phyloP scores from a whole-genome alignment of 192 early-diverging fungal species.

The Coemansia sp. region DNA sequence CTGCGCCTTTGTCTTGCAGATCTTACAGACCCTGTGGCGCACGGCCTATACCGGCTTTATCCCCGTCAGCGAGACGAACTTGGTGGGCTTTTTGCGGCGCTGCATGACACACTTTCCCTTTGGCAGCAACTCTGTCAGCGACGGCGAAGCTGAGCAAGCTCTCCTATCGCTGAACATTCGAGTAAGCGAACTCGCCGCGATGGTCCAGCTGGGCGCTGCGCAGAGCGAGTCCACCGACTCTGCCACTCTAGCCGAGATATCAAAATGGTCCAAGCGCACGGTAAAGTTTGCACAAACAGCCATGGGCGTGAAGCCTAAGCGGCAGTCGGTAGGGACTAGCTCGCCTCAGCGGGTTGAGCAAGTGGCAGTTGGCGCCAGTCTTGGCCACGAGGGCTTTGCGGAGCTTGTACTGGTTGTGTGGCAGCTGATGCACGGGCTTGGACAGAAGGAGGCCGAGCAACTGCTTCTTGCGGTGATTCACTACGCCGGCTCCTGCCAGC shows the following conservation, averaged over 20 bases:
- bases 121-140: slow-evolving; percentile 59
- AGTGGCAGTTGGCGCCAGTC: not conserved
- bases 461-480: slow-evolving; percentile 31
- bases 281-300: slow-evolving; percentile 20
- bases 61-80: slow-evolving; percentile 7
- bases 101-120: slow-evolving; percentile 78
- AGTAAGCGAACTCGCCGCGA: slow-evolving; percentile 37
- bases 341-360: slow-evolving; percentile 1
- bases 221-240: not conserved
- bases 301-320: slow-evolving; percentile 17
- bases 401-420: slow-evolving; percentile 39
- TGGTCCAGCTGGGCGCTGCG: slow-evolving; percentile 15
- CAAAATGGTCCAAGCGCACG: slow-evolving; percentile 28
- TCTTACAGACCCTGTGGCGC: slow-evolving; percentile 76
- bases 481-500: slow-evolving; percentile 22
- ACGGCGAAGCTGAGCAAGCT: slow-evolving; percentile 40
- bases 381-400: slow-evolving; percentile 34
- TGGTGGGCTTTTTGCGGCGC: slow-evolving; percentile 69
- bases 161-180: slow-evolving; percentile 37
- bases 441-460: slow-evolving; percentile 21
- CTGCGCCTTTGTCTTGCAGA: slow-evolving; percentile 63
- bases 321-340: not conserved
- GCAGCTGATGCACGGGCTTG: slow-evolving; percentile 27
- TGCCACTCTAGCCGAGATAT: not conserved
- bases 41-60: slow-evolving; percentile 43